A percentile compares a stretch with the other conserved stretches of the same genome.
Evolutionary conservation across 371 early-diverging fungal species (phyloP).

Genomic region (Apophysomyces sp.): DNA sequence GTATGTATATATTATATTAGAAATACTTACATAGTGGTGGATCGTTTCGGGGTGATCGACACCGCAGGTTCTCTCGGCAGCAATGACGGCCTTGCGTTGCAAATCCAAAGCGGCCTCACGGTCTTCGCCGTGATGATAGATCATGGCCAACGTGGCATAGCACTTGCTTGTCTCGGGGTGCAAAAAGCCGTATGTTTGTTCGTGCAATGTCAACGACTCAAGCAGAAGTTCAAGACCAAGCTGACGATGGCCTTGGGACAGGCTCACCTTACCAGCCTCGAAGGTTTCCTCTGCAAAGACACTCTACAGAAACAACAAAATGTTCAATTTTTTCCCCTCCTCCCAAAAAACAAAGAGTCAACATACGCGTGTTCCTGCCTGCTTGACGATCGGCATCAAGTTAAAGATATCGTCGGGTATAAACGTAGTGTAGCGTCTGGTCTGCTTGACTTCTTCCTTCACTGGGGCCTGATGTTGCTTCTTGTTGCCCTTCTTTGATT

Average conservation of each 20-base stretch:
- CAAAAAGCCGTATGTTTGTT: constrained; percentile 89
- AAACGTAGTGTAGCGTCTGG: constrained; percentile 55
- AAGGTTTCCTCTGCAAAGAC: constrained; percentile 87
- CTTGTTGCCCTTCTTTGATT: constrained; percentile 40
- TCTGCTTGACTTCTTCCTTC: constrained; percentile 9
- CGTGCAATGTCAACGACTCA: constrained; percentile 85
- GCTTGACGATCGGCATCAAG: constrained; percentile 82
- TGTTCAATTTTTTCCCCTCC: neutral
- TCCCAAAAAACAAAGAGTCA: neutral
- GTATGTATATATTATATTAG: neutral
- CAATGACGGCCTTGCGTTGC: constrained; percentile 86
- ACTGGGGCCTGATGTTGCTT: constrained; percentile 22
- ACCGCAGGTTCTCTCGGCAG: constrained; percentile 83
- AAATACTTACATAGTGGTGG: constrained; percentile 76
- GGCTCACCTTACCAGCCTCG: constrained; percentile 82
- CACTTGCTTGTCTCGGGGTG: constrained; percentile 87
- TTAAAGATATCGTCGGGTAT: constrained; percentile 76
- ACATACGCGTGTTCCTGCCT: constrained; percentile 55
- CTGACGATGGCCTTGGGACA: constrained; percentile 80
- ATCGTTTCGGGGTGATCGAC: constrained; percentile 88
- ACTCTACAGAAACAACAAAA: constrained; percentile 31
- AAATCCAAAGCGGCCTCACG: constrained; percentile 72
- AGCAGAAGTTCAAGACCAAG: constrained; percentile 79
- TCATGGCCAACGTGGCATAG: constrained; percentile 86
- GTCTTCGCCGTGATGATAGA: constrained; percentile 81